Conservation (phyloP, 805 yeast genomes). For the Candida vartiovaarae region DNA sequence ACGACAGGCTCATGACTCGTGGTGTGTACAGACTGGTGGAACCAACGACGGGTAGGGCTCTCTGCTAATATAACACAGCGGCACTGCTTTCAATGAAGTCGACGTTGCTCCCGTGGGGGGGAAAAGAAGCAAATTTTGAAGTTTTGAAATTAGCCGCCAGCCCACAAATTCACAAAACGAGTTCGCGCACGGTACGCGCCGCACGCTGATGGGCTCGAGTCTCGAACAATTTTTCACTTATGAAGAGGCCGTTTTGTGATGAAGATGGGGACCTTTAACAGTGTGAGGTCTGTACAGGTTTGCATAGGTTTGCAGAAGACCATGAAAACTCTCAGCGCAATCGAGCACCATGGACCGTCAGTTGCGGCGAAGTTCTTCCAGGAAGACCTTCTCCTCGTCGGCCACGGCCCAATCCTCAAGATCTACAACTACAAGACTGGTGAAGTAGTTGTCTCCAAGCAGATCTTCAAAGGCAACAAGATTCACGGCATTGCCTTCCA, state of each 20-base stretch:
- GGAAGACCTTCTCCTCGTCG: slow-evolving; percentile 42
- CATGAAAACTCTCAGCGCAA: background rate
- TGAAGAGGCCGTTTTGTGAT: too few relatives aligned
- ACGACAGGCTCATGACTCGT: slow-evolving; percentile 5
- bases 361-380: slow-evolving; percentile 15
- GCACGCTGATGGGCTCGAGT: too few relatives aligned
- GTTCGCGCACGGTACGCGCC: background rate
- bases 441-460: slow-evolving; percentile 30
- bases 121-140: background rate
- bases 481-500: slow-evolving; percentile 66
- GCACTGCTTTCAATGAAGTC: too few relatives aligned
- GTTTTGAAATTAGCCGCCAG: background rate
- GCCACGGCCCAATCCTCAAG: slow-evolving; percentile 64
- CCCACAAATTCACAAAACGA: background rate
- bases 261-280: too few relatives aligned
- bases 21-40: too few relatives aligned
- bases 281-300: too few relatives aligned
- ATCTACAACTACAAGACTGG: slow-evolving; percentile 41
- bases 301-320: background rate
- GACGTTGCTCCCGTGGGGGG: background rate
- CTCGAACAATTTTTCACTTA: too few relatives aligned
- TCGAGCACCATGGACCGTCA: slow-evolving; percentile 15
- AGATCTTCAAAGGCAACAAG: slow-evolving; percentile 63
- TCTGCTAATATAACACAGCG: too few relatives aligned
- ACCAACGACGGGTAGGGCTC: too few relatives aligned